Base-by-base conservation (phyloP, 164 flowering plant genomes). In the Sextonia rubra region DNA sequence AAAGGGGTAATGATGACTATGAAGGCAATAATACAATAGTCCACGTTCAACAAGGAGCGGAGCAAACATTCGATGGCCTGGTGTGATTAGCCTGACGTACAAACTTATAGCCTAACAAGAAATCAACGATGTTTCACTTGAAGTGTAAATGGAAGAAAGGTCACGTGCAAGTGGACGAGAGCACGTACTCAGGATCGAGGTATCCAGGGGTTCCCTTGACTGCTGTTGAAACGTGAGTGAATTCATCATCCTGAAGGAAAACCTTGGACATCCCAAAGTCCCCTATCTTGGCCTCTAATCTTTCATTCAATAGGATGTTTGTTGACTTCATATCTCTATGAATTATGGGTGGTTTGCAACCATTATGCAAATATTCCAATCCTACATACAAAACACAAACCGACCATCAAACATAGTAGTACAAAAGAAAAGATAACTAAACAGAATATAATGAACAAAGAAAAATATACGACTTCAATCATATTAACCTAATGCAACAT, bases 241-340 rank as follows among this genome's bases (percentile, higher is more conserved):
- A 27, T 29, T 37, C 44, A 37, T 44, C 75, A 47, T 82, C 88
- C 12, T 20, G 15, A 30, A 30, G 0, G 37, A 30, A 30, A 30
- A 30, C 37, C 37, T 30, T 30, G 37, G 37, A 30, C 7, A 30
- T 0, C 37, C 37, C 37, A 5, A 30, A 30, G 37, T 30, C 7
- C 37, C 37, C 37, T 30, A 30, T 58, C 60, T 84, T 86, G 3
- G 86, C 92, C 20, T 80, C 83, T 62, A 85, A 72, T 0, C 77
- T 74, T 20, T 83, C 81, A 69, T 79, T 73, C 29, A 86, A 29
- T 4, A 89, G 72, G 56, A 89, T 89, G 79, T 89, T 85, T 18
- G 81, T 78, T 5, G 73, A 4, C 29, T 86, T 88, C 47, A 88
- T 74, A 75, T 88, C 89, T 76, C 90, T 82, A 73, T 86, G 91